phyloP scores from a whole-genome alignment of 2,329 filamentous ascomycete species.

The Trichoderma pleuroti region DNA sequence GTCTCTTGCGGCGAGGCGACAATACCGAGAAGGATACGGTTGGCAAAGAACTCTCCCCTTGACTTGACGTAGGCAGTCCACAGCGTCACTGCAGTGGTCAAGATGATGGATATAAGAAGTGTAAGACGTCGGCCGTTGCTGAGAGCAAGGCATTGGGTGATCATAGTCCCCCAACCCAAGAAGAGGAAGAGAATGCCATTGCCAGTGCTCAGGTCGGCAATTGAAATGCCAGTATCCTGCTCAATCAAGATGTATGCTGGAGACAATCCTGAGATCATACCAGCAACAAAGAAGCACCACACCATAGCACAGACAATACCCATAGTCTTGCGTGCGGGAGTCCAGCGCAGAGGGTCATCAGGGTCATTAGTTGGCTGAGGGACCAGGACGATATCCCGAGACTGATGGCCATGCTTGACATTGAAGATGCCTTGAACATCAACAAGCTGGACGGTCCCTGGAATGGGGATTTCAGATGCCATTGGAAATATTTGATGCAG shows the following conservation, averaged over 20 bases:
- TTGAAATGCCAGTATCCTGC: conserved; percentile 40
- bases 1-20: not conserved
- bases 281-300: conserved; percentile 21
- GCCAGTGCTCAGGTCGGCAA: conserved; percentile 43
- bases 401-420: conserved; percentile 25
- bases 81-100: conserved; percentile 32
- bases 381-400: conserved; percentile 21
- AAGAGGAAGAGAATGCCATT: conserved; percentile 52
- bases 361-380: conserved; percentile 25
- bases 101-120: conserved; percentile 38
- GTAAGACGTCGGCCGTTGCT: conserved; percentile 49
- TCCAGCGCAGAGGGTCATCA: conserved; percentile 27
- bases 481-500: not conserved
- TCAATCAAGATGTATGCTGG: conserved; percentile 34
- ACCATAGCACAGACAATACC: conserved; percentile 27
- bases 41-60: conserved; percentile 26
- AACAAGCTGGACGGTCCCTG: conserved; percentile 43
- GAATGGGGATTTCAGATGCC: not conserved
- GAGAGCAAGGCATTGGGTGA: conserved; percentile 52
- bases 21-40: conserved; percentile 26
- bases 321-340: conserved; percentile 17
- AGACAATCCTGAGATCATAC: conserved; percentile 24
- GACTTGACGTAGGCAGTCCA: conserved; percentile 29
- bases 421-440: conserved; percentile 30
- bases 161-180: conserved; percentile 48